Percentiles rank a stretch among this genome's conserved stretches.
Conservation (phyloP, 2,329 filamentous ascomycete genomes). For the Zasmidium citrigriseum region DNA sequence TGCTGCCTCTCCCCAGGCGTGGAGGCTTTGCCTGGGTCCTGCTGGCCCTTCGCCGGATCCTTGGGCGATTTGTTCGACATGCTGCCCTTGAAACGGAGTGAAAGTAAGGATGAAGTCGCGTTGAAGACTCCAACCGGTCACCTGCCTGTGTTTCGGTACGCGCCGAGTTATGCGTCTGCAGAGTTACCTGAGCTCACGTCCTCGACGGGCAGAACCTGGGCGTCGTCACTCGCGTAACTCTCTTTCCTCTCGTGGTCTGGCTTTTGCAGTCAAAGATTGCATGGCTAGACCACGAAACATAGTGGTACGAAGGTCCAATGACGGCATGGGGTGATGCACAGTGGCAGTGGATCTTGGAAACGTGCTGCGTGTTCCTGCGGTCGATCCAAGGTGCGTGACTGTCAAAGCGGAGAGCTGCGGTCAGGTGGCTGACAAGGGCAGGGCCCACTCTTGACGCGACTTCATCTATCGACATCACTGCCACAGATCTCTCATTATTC, state of each 20-base stretch:
- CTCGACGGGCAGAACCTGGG: neutral
- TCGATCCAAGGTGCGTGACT: neutral
- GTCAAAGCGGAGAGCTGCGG: neutral
- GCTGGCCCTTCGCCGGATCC: neutral
- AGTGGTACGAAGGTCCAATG: neutral
- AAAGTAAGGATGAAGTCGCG: neutral
- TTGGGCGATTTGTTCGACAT: neutral
- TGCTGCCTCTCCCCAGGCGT: slow-evolving; percentile 16
- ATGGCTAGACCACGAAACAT: neutral
- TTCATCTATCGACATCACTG: too few species aligned
- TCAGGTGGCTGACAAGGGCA: neutral
- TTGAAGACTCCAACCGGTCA: neutral
- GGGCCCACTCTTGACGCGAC: neutral
- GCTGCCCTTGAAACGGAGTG: neutral
- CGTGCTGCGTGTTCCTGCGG: too few species aligned
- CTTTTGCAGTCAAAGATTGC: neutral
- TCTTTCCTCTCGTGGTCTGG: neutral
- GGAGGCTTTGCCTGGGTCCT: neutral
- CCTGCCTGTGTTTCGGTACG: neutral
- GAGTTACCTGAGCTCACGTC: neutral
- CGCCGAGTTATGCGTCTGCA: neutral
- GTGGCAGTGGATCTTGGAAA: neutral
- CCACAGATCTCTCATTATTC: too few species aligned
- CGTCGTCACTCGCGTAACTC: neutral
- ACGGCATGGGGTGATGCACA: neutral